Evolutionary conservation across 495 filamentous ascomycete genomes (phyloP).

Genomic region (Talaromyces ruber): DNA sequence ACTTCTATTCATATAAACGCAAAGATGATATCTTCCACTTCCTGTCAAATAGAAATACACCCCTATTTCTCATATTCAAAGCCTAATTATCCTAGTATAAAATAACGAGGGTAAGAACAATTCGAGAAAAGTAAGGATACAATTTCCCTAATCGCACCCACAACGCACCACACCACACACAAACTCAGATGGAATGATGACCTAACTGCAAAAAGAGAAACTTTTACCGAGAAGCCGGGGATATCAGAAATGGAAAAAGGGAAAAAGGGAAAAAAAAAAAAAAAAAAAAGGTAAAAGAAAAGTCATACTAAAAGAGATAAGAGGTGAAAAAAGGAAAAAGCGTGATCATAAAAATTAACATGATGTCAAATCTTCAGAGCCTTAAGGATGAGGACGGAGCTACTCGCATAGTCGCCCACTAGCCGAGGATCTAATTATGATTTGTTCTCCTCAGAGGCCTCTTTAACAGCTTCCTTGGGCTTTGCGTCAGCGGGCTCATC

Average conservation of each 20-base stretch:
- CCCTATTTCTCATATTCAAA: not conserved
- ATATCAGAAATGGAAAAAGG: conserved; percentile 37
- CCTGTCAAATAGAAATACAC: conserved; percentile 2
- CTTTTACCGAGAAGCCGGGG: conserved; percentile 41
- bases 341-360: conserved; percentile 13
- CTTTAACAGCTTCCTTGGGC: conserved; percentile 36
- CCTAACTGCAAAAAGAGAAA: conserved; percentile 17
- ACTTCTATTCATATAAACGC: not conserved
- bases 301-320: conserved; percentile 11
- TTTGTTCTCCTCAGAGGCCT: conserved; percentile 40
- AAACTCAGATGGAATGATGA: not conserved
- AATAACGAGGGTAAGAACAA: not conserved
- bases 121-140: not conserved
- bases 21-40: conserved; percentile 4
- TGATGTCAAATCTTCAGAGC: conserved; percentile 19
- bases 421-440: conserved; percentile 24
- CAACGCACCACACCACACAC: not conserved
- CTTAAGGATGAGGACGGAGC: not conserved
- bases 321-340: conserved; percentile 19
- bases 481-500: conserved; percentile 24
- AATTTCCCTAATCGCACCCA: conserved; percentile 1
- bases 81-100: conserved; percentile 3
- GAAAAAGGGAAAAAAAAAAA: conserved; percentile 1
- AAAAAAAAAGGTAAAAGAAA: conserved; percentile 5
- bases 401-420: conserved; percentile 15